Evolutionary conservation across 2,329 filamentous ascomycete species (phyloP), one percentile per base, ranked within the genome.

Genomic region (Neocatenulostroma microsporum): DNA sequence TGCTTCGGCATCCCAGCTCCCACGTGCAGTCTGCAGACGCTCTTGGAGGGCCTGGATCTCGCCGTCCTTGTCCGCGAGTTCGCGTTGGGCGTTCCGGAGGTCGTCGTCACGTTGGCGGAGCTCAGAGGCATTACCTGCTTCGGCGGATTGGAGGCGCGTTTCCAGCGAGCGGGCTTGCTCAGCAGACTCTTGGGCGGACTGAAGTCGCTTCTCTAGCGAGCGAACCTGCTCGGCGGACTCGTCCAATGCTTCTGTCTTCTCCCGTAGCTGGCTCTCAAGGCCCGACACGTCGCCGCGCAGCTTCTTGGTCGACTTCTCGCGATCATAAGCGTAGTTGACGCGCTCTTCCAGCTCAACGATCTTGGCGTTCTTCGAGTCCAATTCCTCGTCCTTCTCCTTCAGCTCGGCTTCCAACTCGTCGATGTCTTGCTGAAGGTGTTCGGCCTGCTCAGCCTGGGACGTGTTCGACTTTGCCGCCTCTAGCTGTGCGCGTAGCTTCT

Each of bases 81-180:
- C 51, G n/a, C 55, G 49, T 34, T 60, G 54, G 17, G 83, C 78
- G 48, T 86, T 82, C 33, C 78, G 78, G 2, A 91, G 62, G 45
- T 80, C 56, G 25, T 57, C 49, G 8, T 57, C 54, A 11, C 54
- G 53, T 14, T 55, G 45, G 10, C 53, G 53, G 4, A 59, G 34
- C 11, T 53, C 47, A 5, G 41, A 35, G 4, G 47, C 47, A n/a
- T 55, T 46, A 10, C 46, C 42, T 12, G n/a, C n/a, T n/a, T n/a
- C n/a, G n/a, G n/a, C n/a, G n/a, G n/a, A n/a, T n/a, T n/a, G n/a
- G n/a, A n/a, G n/a, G n/a, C n/a, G n/a, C n/a, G n/a, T n/a, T n/a
- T n/a, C n/a, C n/a, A n/a, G n/a, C n/a, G n/a, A n/a, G n/a, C 56
- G 46, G 13, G 45, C 36, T 17, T 46, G 44, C 25, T 51, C 49